Conservation (phyloP, 139 green algal species). For the Micractinium sp. region DNA sequence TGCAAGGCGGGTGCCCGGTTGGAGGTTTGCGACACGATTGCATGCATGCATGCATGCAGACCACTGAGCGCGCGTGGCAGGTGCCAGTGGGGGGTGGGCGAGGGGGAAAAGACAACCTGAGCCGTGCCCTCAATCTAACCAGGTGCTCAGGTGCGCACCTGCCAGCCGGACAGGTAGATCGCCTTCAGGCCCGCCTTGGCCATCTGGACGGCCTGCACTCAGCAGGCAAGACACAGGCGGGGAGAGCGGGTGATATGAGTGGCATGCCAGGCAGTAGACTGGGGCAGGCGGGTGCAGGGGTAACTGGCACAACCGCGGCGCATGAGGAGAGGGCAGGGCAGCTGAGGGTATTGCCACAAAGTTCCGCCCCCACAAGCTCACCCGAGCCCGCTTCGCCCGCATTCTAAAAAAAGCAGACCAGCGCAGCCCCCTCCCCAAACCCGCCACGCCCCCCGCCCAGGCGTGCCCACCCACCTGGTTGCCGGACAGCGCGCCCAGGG, state of each 20-base stretch:
- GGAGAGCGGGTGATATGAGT: not conserved
- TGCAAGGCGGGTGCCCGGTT: not conserved
- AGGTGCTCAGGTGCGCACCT: no score
- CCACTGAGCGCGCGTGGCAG: no score
- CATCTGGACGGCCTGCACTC: constrained; percentile 49
- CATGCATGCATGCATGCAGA: no score
- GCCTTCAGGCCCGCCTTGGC: constrained; percentile 81
- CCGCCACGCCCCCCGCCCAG: no score
- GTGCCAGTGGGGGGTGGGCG: no score
- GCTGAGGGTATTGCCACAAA: not conserved
- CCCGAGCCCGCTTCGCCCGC: no score
- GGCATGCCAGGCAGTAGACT: not conserved
- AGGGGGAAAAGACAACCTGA: no score
- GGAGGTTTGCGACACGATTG: not conserved
- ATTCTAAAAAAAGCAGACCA: no score
- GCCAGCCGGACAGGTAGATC: constrained; percentile 93
- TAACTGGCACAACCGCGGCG: no score
- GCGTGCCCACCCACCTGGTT: constrained; percentile 57
- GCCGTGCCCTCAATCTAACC: no score
- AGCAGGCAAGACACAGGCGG: not conserved
- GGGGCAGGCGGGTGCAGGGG: not conserved
- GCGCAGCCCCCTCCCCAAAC: not conserved
- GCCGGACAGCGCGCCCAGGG: constrained; percentile 79
- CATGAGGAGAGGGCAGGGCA: not conserved
- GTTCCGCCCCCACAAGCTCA: not conserved